Evolutionary conservation across 345 rosid genomes (phyloP), one percentile per base, ranked within the genome.

Genomic region (Trapa incisa): DNA sequence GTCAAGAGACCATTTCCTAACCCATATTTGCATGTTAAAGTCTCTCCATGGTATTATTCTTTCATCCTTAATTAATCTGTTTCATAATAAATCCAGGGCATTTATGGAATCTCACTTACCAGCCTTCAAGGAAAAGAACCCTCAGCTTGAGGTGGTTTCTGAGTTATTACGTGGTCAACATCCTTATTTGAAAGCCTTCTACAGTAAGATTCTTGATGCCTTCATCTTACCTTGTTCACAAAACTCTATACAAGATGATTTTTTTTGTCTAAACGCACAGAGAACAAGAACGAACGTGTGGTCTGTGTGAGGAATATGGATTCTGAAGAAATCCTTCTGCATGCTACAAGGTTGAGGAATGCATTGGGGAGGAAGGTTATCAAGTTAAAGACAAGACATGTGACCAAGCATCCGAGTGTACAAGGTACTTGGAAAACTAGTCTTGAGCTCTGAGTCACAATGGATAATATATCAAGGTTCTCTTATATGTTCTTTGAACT

Each of bases 401-500:
- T 87, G 22, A 91, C 92, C 38, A 80, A 80, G 65, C 87, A 87
- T 60, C 97, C 96, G 0, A 87, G 96, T 14, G 97, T 90, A 67
- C 97, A 90, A 75, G 99, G 96, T 66, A 88, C 92, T 0, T 89
- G 99, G 99, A 78, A 91, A 1, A 86, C 99, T 1, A 87, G 74
- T 8, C 62, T 81, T 71, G 75, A 81, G n/a, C 77, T 84, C 72
- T 87, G 79, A 85, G 38, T 37, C 67, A 36, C 60, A 67, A 68
- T 47, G 73, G 74, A 22, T 22, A n/a, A 50, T 7, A 35, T 8
- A 7, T 33, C 63, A 14, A 15, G 35, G 60, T 17, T 41, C 6
- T 64, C 39, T 15, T 72, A n/a, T 54, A n/a, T 7, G 35, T 54
- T n/a, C 60, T 54, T 54, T n/a, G 33, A 6, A 35, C 17, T 22